Base-by-base conservation (phyloP, 1,284 basidiomycete species). In the Ceratobasidium sp. region DNA sequence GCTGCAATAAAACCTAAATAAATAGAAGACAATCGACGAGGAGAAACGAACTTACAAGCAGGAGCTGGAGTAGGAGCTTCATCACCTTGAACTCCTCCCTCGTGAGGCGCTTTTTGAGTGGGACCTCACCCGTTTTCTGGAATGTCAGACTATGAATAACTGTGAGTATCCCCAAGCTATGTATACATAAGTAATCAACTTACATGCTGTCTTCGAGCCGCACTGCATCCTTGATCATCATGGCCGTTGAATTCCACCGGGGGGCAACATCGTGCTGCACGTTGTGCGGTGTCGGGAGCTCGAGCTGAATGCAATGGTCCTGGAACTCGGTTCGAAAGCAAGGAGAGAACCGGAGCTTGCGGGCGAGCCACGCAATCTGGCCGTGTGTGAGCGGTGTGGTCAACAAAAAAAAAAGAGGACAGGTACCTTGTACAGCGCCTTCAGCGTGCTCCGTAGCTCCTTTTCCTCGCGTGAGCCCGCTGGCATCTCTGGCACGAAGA, bases 161-260 rank as follows among this genome's bases (percentile, higher is more conserved):
- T 27, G 27, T 31, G 3, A 13, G 31, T 3, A 31, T 15, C n/a
- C 10, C 3, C 5, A 32, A n/a, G n/a, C n/a, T n/a, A n/a, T n/a
- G n/a, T 7, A 17, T 54, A 6, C 8, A 54, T 31, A 34, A 53
- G 10, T 13, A 32, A 54, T 32, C 3, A 32, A 54, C 29, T 29
- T 54, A 54, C 52, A 34, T 54, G 13, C 38, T 8, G 20, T 25
- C 13, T 17, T n/a, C 31, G 7, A 32, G 6, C 17, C 52, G 52
- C 15, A 32, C 27, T 6, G 17, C 38, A 35, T 56, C 54, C 22
- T 56, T 38, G 8, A 56, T 32, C 54, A 56, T 17, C 54, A 56
- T 6, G 20, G 17, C 2, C 17, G 38, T 20, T 40, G n/a, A n/a
- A n/a, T n/a, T n/a, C n/a, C n/a, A n/a, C n/a, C n/a, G n/a, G n/a